These are phyloP conservation scores for Hsuehochloa calcarea DNA, from an alignment of 176 grass and related monocot genomes.

Conservation along the genomic window DNA sequence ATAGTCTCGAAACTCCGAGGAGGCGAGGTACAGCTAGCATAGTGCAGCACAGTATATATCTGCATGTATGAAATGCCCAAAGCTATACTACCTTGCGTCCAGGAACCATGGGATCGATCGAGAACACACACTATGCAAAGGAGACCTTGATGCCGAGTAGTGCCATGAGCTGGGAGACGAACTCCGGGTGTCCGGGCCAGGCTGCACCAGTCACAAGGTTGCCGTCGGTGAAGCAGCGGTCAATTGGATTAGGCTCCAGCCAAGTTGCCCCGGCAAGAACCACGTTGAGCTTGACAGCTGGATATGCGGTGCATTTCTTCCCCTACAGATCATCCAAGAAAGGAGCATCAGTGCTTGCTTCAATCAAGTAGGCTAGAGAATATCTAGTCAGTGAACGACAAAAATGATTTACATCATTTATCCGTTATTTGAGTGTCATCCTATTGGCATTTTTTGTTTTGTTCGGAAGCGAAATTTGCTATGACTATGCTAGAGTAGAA, in stretches of 20 bases:
- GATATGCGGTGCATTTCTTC: conserved; percentile 88
- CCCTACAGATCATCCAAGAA: conserved; percentile 39
- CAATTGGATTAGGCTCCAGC: conserved; percentile 79
- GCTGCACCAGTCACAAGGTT: conserved; percentile 88
- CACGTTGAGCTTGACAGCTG: conserved; percentile 88
- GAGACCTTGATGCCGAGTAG: conserved; percentile 65
- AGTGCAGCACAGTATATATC: neutral
- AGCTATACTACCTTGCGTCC: neutral
- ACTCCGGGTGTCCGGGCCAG: conserved; percentile 91
- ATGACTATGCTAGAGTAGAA: neutral
- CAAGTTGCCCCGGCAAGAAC: conserved; percentile 77
- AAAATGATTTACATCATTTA: neutral
- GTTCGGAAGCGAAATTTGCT: neutral
- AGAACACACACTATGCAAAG: neutral
- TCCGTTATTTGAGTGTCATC: neutral
- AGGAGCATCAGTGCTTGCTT: neutral
- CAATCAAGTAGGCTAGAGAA: neutral
- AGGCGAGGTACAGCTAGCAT: neutral
- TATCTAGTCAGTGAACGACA: too few species aligned
- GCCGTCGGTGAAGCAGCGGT: conserved; percentile 86
- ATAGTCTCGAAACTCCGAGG: neutral
- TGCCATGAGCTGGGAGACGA: conserved; percentile 80
- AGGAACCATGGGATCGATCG: neutral
- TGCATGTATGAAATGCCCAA: neutral
- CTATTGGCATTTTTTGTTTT: neutral